These are phyloP conservation scores for Gastrodia elata DNA, from an alignment of 106 monocot species.

Conservation along the genomic window DNA sequence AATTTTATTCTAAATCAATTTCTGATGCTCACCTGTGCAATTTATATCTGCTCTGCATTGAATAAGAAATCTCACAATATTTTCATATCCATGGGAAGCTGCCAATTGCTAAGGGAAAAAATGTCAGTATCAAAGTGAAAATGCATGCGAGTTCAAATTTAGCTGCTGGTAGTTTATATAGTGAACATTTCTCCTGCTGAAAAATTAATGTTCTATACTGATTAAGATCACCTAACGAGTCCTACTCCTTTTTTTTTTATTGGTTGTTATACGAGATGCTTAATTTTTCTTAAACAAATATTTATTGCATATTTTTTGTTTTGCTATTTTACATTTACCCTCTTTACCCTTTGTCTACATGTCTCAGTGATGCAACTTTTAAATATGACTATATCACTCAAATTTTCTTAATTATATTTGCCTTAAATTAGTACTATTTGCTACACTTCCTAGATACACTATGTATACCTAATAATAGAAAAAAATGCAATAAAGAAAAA, in stretches of 20 bases:
- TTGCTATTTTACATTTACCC: not conserved
- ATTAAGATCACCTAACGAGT: not conserved
- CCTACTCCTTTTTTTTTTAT: not conserved
- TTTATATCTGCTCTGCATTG: constrained; percentile 45
- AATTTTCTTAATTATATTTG: not conserved
- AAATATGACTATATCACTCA: not conserved
- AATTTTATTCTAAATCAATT: not conserved
- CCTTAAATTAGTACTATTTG: not conserved
- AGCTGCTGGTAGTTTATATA: not conserved
- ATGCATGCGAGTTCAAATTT: constrained; percentile 1
- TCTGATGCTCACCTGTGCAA: constrained; percentile 35
- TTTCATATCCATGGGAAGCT: constrained; percentile 59
- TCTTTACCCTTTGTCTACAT: not conserved
- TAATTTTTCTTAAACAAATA: not conserved
- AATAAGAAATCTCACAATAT: constrained; percentile 56
- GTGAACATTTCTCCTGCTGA: not conserved
- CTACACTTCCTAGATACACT: not conserved
- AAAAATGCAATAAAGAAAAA: not conserved
- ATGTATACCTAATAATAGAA: not conserved
- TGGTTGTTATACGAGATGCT: not conserved
- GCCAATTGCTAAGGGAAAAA: constrained; percentile 47
- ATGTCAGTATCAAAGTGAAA: not conserved
- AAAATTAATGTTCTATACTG: not conserved
- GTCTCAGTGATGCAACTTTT: not conserved
- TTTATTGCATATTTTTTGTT: not conserved